A percentile compares a stretch with the other conserved stretches of the same genome.
Conservation (phyloP, 768 basidiomycete genomes). For the Austroboletus festivus region DNA sequence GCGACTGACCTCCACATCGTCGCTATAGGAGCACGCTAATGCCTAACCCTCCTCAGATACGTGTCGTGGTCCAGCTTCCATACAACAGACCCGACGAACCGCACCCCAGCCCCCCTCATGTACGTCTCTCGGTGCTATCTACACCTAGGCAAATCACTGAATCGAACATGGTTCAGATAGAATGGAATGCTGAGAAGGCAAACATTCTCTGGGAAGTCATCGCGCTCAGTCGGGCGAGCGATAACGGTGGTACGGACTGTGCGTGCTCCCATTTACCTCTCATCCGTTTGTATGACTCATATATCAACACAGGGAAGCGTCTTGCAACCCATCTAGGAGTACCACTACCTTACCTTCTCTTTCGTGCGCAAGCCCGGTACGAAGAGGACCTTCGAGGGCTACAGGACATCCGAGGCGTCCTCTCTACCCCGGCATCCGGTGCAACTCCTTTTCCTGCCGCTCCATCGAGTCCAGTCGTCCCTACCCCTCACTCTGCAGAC, state of each 20-base stretch:
- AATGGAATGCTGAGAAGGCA: conserved; percentile 84
- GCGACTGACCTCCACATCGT: background rate
- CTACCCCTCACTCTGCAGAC: conserved; percentile 14
- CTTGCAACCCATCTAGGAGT: conserved; percentile 77
- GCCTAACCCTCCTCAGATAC: conserved; percentile 39
- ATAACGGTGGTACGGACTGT: conserved; percentile 80
- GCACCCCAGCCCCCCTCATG: conserved; percentile 62
- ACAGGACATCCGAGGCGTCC: conserved; percentile 63
- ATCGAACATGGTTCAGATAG: conserved; percentile 49
- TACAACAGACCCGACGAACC: conserved; percentile 74
- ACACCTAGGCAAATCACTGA: conserved; percentile 2
- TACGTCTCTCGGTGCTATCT: conserved; percentile 35
- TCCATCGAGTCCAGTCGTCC: conserved; percentile 12
- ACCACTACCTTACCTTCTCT: conserved; percentile 80
- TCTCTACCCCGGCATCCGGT: conserved; percentile 41
- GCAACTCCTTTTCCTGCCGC: conserved; percentile 26
- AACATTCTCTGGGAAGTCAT: conserved; percentile 86
- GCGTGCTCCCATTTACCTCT: conserved; percentile 29
- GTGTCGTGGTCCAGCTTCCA: conserved; percentile 78
- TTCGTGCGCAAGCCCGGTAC: conserved; percentile 78
- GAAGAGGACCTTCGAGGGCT: conserved; percentile 82
- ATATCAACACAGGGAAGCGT: conserved; percentile 72
- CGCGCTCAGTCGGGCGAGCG: conserved; percentile 67
- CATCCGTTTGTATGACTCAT: background rate
- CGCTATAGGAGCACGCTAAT: conserved; percentile 10